Evolutionary conservation across 75 land plant species (phyloP), one percentile per base, ranked within the genome.

Genomic region (Sequoiadendron giganteum): DNA sequence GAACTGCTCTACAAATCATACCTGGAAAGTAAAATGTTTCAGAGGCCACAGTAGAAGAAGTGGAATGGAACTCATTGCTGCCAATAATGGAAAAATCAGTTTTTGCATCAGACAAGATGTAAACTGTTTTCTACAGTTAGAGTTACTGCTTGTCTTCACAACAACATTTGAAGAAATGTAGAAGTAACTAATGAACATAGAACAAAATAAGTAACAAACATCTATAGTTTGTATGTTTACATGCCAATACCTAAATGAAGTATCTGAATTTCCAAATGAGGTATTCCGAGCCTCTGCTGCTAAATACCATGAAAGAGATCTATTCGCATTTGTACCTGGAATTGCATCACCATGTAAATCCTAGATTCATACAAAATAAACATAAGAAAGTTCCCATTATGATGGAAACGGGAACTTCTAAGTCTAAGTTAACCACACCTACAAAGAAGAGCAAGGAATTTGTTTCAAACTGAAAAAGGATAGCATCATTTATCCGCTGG

Each of bases 251-350:
- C 93, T 89, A 10, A 49, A 6, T 14, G 87, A 25, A 87, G 87
- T 65, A 48, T 84, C 40, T 28, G 91, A 30, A 84, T 65, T 47
- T 18, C 92, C 93, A 90, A 91, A 92, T 48, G 88, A 82, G 2
- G 93, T 75, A 54, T 95, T 83, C 32, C 89, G 88, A 3, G 93
- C 88, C 85, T 97, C 97, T 85, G 96, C 90, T 58, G 97, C 93
- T 75, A 97, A 91, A 92, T 95, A 95, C 98, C 99, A 97, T 34
- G 96, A 97, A 85, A 97, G 94, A 55, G 95, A 92, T 87, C 91
- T 95, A 88, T 92, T 86, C 30, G 90, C 87, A 78, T 90, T 85
- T 56, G 77, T 43, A 54, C 75, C 93, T 93, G 86, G 54, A 40
- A 61, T 36, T 18, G 47, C 47, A 5, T 7, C 19, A 18, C 4